A percentile compares a stretch with the other conserved stretches of the same genome.
Evolutionary conservation across 106 monocot genomes (phyloP).

Genomic region (Alisma plantagoaquatica): DNA sequence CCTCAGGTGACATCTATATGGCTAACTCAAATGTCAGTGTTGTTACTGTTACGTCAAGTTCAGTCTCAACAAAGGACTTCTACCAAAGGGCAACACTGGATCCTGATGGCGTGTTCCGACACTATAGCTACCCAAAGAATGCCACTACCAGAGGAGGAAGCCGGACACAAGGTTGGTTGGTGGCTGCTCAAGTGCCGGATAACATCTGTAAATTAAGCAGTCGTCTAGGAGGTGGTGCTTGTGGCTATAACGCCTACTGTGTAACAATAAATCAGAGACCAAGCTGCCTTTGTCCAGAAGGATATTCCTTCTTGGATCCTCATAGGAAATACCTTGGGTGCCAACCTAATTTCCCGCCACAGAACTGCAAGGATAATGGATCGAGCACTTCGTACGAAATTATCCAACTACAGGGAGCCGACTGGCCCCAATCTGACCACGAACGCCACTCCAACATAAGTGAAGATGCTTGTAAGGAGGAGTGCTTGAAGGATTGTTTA

Average conservation of each 20-base stretch:
- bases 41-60: too few species aligned
- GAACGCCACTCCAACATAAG: not conserved
- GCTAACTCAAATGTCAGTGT: too few species aligned
- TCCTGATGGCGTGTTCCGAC: not conserved
- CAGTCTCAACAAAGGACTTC: too few species aligned
- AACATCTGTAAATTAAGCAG: too few species aligned
- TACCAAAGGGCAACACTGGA: not conserved
- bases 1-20: too few species aligned
- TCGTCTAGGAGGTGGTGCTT: too few species aligned
- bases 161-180: not conserved
- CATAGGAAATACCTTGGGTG: not conserved
- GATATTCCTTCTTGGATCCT: not conserved
- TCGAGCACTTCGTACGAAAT: not conserved
- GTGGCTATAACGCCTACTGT: not conserved
- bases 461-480: conserved; percentile 3
- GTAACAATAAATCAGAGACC: not conserved
- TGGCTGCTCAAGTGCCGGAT: not conserved
- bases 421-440: too few species aligned
- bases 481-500: conserved; percentile 14
- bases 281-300: not conserved
- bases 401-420: not conserved
- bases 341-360: not conserved
- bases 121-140: not conserved
- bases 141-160: not conserved
- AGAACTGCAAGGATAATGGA: not conserved